phyloP scores from a whole-genome alignment of 768 basidiomycete species.

The Lentinula detonsa region DNA sequence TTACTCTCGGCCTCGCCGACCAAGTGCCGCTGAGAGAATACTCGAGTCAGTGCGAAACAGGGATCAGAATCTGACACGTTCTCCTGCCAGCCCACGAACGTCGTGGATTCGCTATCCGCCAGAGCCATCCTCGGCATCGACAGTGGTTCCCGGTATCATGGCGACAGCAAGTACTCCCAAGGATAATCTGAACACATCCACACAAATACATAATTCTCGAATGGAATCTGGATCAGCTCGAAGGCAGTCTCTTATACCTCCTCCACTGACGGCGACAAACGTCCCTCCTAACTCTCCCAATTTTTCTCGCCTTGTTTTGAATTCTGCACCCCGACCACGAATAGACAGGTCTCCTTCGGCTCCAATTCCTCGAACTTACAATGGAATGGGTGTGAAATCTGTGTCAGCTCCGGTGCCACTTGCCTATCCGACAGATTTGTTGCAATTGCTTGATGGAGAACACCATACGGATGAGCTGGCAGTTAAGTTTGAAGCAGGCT shows the following conservation, averaged over 20 bases:
- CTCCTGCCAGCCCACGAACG: slow-evolving; percentile 37
- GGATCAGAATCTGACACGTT: slow-evolving; percentile 32
- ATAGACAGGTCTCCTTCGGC: slow-evolving; percentile 54
- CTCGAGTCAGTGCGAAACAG: slow-evolving; percentile 40
- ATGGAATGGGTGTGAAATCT: slow-evolving; percentile 6
- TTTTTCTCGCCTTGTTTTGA: slow-evolving; percentile 5
- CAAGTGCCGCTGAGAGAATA: slow-evolving; percentile 65
- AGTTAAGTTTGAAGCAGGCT: slow-evolving; percentile 74
- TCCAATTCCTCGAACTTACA: slow-evolving; percentile 28
- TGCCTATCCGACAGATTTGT: slow-evolving; percentile 52
- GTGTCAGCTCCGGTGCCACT: slow-evolving; percentile 13
- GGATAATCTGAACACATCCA: slow-evolving; percentile 4
- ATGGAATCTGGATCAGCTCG: slow-evolving; percentile 14
- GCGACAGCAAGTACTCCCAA: slow-evolving; percentile 9
- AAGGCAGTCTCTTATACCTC: slow-evolving; percentile 33
- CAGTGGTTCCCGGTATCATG: slow-evolving; percentile 7
- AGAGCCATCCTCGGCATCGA: slow-evolving; percentile 35
- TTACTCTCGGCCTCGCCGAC: slow-evolving; percentile 34
- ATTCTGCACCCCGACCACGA: slow-evolving; percentile 37
- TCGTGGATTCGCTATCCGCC: slow-evolving; percentile 40
- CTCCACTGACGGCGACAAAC: slow-evolving; percentile 17
- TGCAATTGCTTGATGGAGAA: slow-evolving; percentile 72
- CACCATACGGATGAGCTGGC: slow-evolving; percentile 92
- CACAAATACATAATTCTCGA: neutral
- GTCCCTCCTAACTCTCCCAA: slow-evolving; percentile 33